Evolutionary conservation across 257 asterid species (phyloP).

Genomic region (Jacaranda copaia): DNA sequence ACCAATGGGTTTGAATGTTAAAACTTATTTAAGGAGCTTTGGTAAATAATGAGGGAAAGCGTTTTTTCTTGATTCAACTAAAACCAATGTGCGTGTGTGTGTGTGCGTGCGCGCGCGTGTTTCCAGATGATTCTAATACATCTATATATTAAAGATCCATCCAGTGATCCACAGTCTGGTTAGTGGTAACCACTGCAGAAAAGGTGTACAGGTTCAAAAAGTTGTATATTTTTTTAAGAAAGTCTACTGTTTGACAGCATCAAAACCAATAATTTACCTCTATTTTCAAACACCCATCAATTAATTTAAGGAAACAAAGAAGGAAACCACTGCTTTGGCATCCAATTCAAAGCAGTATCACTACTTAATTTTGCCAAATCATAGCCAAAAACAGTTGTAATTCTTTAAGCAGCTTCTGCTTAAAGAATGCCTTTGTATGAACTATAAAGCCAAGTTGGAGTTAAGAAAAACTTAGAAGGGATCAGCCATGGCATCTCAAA

Average conservation of each 20-base stretch:
- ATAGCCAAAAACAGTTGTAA: neutral
- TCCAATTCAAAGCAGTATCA: slow-evolving; percentile 31
- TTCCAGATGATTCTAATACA: neutral
- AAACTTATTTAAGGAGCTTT: no score
- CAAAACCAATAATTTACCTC: neutral
- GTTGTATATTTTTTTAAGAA: neutral
- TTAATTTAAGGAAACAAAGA: neutral
- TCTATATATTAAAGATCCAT: neutral
- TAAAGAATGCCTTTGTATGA: no score
- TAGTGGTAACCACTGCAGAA: neutral
- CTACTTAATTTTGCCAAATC: neutral
- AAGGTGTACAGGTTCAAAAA: neutral
- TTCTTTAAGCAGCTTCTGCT: neutral
- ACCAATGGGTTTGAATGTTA: no score
- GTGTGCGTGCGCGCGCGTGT: no score
- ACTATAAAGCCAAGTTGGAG: neutral
- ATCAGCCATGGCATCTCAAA: slow-evolving; percentile 34
- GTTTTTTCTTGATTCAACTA: no score
- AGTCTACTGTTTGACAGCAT: neutral
- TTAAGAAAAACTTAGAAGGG: neutral
- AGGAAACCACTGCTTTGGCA: slow-evolving; percentile 34
- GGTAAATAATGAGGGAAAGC: no score
- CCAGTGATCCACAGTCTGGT: no score
- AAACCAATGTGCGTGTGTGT: no score
- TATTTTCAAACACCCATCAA: neutral